These are phyloP conservation scores for Solanum pennellii DNA, from an alignment of 257 asterid genomes.

Conservation along the genomic window DNA sequence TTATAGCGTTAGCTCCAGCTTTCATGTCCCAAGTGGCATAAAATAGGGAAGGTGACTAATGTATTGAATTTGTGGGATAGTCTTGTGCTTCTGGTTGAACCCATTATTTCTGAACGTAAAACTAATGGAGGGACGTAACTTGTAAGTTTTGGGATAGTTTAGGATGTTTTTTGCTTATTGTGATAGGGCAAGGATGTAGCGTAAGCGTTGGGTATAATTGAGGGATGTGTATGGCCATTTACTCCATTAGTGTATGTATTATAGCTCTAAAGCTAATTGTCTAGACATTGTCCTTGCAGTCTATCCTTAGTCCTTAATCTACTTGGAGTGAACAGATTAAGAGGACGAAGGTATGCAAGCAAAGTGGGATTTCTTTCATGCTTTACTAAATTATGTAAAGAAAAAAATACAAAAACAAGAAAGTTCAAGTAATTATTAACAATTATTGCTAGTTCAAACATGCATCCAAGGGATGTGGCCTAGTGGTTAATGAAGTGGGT, in stretches of 20 bases:
- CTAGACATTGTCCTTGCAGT: neutral
- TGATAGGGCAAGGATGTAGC: neutral
- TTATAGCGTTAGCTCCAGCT: neutral
- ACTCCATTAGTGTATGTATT: neutral
- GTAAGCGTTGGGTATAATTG: neutral
- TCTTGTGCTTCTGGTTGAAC: neutral
- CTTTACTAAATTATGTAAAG: neutral
- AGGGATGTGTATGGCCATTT: neutral
- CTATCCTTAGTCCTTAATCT: neutral
- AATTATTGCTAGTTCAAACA: neutral
- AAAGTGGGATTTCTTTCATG: neutral
- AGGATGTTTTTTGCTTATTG: neutral
- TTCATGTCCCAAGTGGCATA: neutral
- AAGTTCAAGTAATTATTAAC: neutral
- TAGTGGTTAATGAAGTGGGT: neutral
- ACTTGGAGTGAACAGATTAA: neutral
- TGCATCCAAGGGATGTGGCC: neutral
- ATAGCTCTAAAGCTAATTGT: neutral
- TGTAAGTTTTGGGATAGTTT: neutral
- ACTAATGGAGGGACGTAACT: neutral
- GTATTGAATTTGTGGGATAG: neutral
- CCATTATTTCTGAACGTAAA: neutral
- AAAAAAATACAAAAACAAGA: neutral
- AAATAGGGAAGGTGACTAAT: neutral
- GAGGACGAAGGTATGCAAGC: neutral